phyloP scores from a whole-genome alignment of 78 protist species.

The Dictyostelium purpureum region DNA sequence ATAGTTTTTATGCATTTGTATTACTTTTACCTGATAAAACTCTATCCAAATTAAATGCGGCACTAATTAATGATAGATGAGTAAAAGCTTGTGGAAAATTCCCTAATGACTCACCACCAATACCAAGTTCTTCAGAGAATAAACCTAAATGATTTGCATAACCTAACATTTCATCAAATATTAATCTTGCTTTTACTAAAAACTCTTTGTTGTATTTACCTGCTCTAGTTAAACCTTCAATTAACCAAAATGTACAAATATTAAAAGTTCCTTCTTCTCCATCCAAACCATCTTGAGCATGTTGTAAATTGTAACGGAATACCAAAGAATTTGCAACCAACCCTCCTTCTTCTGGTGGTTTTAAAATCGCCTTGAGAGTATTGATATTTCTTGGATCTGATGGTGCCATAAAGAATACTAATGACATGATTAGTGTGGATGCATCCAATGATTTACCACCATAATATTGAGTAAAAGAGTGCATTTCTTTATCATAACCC shows the following conservation, averaged over 20 bases:
- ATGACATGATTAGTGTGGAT: conserved; percentile 71
- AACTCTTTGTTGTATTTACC: not conserved
- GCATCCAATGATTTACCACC: conserved; percentile 71
- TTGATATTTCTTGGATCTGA: conserved; percentile 38
- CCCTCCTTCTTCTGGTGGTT: conserved; percentile 75
- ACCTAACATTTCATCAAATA: conserved; percentile 82
- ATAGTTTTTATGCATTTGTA: not conserved
- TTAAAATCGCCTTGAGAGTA: conserved; percentile 29
- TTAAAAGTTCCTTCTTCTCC: conserved; percentile 79
- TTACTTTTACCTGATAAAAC: not conserved
- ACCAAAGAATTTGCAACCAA: conserved; percentile 66
- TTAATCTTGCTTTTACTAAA: conserved; percentile 32
- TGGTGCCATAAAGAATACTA: conserved; percentile 81
- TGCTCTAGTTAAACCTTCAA: conserved; percentile 60
- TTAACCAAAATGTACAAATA: conserved; percentile 69
- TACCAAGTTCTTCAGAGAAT: conserved; percentile 70
- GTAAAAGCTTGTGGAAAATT: conserved; percentile 82
- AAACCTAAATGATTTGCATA: conserved; percentile 79
- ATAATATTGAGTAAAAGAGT: conserved; percentile 67
- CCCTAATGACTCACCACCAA: conserved; percentile 71
- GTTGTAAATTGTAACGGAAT: conserved; percentile 42
- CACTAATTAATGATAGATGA: conserved; percentile 66
- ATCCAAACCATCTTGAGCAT: conserved; percentile 30
- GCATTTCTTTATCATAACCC: conserved; percentile 20
- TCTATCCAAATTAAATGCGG: conserved; percentile 76